Percentiles rank a stretch among this genome's conserved stretches.
Evolutionary conservation across 2,329 filamentous ascomycete genomes (phyloP).

Genomic region (Colletotrichum plurivorum): DNA sequence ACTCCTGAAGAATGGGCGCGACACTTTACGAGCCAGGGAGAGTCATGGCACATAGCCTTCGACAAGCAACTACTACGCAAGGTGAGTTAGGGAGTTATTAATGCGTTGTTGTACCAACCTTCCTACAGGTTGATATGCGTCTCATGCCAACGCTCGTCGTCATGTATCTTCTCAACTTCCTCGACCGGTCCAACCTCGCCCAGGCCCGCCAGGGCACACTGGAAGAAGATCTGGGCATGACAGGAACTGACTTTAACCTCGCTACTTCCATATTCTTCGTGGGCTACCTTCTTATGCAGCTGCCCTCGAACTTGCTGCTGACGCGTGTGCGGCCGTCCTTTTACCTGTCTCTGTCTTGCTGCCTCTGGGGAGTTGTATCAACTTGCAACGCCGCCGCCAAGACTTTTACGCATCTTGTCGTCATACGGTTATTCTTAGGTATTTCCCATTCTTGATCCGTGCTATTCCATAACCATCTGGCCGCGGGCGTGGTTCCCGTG

Average conservation of each 20-base stretch:
- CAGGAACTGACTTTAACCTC: constrained; percentile 70
- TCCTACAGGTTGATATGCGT: neutral
- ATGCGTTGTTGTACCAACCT: neutral
- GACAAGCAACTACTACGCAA: constrained; percentile 58
- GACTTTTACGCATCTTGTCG: constrained; percentile 58
- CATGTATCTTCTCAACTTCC: constrained; percentile 64
- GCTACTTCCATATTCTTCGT: constrained; percentile 70
- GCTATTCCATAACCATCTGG: neutral
- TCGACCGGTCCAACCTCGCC: constrained; percentile 67
- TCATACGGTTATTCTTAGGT: constrained; percentile 60
- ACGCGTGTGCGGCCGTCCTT: constrained; percentile 67
- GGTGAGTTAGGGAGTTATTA: constrained; percentile 66
- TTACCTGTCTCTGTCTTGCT: constrained; percentile 65
- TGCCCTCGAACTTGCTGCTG: constrained; percentile 72
- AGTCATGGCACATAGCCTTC: constrained; percentile 31
- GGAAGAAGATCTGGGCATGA: constrained; percentile 67
- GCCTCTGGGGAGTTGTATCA: constrained; percentile 56
- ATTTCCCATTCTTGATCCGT: neutral
- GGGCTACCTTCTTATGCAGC: constrained; percentile 73
- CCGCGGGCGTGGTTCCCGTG: too few relatives aligned
- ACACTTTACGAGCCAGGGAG: constrained; percentile 23
- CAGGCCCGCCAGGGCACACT: constrained; percentile 68
- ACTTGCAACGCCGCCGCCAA: constrained; percentile 63
- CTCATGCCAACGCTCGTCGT: neutral
- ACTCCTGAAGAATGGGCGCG: constrained; percentile 35